Conservation (phyloP, 371 early-diverging fungal species). For the Chytridium lagenaria region DNA sequence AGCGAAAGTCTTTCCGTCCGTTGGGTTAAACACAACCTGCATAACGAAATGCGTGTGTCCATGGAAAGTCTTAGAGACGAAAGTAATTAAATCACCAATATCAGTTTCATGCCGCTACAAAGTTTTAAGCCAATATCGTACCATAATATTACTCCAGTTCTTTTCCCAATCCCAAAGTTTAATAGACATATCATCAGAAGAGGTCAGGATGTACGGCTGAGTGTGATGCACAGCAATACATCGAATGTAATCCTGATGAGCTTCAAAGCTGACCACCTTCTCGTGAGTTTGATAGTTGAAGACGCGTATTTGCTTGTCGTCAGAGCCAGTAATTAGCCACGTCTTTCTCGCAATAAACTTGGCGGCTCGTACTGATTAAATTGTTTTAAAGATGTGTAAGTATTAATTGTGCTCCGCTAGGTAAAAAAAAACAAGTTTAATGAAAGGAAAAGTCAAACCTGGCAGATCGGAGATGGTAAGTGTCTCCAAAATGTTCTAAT, state of each 20-base stretch:
- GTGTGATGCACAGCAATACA: conserved; percentile 95
- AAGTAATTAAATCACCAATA: neutral
- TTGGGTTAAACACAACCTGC: conserved; percentile 94
- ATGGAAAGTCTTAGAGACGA: conserved; percentile 69
- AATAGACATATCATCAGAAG: conserved; percentile 98
- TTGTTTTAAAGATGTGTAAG: neutral
- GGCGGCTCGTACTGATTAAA: conserved; percentile 84
- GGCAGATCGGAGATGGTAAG: conserved; percentile 82
- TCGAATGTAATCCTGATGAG: conserved; percentile 98
- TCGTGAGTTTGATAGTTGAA: conserved; percentile 99
- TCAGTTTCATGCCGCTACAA: neutral
- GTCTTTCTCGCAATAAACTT: conserved; percentile 96
- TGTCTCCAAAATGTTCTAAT: conserved; percentile 89
- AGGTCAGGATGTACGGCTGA: conserved; percentile 90
- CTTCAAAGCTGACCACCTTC: conserved; percentile 94
- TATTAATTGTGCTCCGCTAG: neutral
- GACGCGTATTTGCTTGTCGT: conserved; percentile 96
- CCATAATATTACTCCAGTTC: conserved; percentile 94
- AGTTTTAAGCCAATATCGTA: conserved; percentile 31
- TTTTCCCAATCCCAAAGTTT: conserved; percentile 99
- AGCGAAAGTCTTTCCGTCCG: conserved; percentile 97
- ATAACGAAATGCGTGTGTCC: conserved; percentile 99
- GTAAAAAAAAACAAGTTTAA: too few species aligned
- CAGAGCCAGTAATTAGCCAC: conserved; percentile 95
- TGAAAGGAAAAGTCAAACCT: too few species aligned